Evolutionary conservation across 305 asterid species (phyloP), one percentile per base, ranked within the genome.

Genomic region (Plantago lanceolata): DNA sequence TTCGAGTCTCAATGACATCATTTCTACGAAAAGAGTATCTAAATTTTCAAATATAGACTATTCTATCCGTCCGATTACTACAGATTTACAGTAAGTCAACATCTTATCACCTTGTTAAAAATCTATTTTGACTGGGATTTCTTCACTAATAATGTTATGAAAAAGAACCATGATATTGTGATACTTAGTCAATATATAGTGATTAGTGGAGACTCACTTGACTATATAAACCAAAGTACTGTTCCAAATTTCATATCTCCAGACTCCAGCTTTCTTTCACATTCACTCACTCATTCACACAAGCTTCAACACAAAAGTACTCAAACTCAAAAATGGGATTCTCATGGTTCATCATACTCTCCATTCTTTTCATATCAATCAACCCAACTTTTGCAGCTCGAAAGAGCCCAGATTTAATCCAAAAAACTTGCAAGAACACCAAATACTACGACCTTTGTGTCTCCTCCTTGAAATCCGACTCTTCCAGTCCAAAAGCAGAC

Each of bases 381-480:
- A 2, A 48, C 31, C 68, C 68, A 35, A 49, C 19, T 6, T 2
- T 26, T 19, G 63, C 68, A 14, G 68, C 71, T 24, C 37, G 68
- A 40, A 76, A 61, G 3, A 71, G 63, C 68, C 26, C 85, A 3
- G 72, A 81, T 66, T 67, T 91, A 57, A 89, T 91, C 28, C 81
- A 81, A 53, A 79, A 76, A 24, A 89, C 94, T 11, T 91, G 98
- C 80, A 79, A 79, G 57, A 78, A 15, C 75, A 83, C 96, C 37
- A 81, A 81, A 31, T 79, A 88, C 82, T 91, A 80, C 31, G 90
- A 85, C 15, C 86, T 91, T 1, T 91, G 98, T 44, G 72, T 86
- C 0, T 83, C 94, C 17, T 80, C 91, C 14, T 79, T 91, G 33
- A 74, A 74, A 73, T 88, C 94, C 4, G 82, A 84, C 29, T 52